Percentiles rank a stretch among this genome's conserved stretches.
Evolutionary conservation across 495 filamentous ascomycete species (phyloP).

Genomic region (Aspergillus mulundensis): DNA sequence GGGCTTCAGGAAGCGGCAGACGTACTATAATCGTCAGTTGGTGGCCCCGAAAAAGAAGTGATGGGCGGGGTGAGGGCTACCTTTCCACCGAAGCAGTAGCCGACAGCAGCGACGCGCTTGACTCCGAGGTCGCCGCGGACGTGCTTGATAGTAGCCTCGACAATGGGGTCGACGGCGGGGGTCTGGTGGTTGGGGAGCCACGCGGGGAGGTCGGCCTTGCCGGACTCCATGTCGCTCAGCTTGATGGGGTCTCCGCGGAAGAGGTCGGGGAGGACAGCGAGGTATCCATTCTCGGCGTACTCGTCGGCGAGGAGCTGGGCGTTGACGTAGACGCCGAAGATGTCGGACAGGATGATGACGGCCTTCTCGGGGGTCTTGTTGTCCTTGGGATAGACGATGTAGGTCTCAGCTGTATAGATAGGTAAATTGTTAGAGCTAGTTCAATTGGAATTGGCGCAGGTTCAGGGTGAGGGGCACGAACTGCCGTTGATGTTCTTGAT

Average conservation of each 20-base stretch:
- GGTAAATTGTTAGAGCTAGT: not conserved
- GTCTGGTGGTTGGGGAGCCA: slow-evolving; percentile 61
- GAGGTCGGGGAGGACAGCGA: slow-evolving; percentile 70
- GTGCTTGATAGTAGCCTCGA: slow-evolving; percentile 56
- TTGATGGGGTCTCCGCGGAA: slow-evolving; percentile 67
- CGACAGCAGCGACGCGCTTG: slow-evolving; percentile 62
- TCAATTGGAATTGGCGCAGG: not conserved
- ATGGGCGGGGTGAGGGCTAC: slow-evolving; percentile 18
- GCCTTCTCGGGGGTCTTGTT: slow-evolving; percentile 41
- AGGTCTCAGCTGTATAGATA: slow-evolving; percentile 32
- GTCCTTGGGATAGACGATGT: slow-evolving; percentile 39
- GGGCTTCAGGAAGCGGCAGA: slow-evolving; percentile 41
- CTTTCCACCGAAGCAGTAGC: slow-evolving; percentile 48
- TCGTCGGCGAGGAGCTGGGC: slow-evolving; percentile 78
- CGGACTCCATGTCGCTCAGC: slow-evolving; percentile 49
- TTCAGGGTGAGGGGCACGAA: slow-evolving; percentile 16
- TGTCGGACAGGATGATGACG: slow-evolving; percentile 54
- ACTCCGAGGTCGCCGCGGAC: slow-evolving; percentile 53
- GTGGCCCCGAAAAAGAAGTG: not conserved
- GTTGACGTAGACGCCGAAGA: slow-evolving; percentile 73
- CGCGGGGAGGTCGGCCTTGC: slow-evolving; percentile 51
- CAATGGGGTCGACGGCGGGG: slow-evolving; percentile 58
- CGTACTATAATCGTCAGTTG: slow-evolving; percentile 28
- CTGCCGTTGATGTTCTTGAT: slow-evolving; percentile 38
- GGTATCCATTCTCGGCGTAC: slow-evolving; percentile 77